Evolutionary conservation across 2,329 filamentous ascomycete species (phyloP).

Genomic region (Ceratocystis smalleyi): DNA sequence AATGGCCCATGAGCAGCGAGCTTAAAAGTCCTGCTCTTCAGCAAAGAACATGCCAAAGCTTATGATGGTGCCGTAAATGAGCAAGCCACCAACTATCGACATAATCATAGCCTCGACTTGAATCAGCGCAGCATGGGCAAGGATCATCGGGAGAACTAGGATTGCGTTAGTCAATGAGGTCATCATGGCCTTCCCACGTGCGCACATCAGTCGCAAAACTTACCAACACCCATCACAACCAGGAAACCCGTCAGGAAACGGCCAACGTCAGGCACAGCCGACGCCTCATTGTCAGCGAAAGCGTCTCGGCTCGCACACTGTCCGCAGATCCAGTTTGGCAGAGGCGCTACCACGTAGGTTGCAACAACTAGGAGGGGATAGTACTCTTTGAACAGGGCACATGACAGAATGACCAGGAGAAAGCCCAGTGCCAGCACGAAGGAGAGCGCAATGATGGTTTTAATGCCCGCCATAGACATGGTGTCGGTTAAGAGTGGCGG

Average conservation of each 20-base stretch:
- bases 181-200: not conserved
- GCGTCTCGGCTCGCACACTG: slow-evolving; percentile 86
- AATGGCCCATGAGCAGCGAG: not conserved
- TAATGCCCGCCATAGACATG: slow-evolving; percentile 69
- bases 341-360: slow-evolving; percentile 81
- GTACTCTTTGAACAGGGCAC: slow-evolving; percentile 88
- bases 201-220: slow-evolving; percentile 25
- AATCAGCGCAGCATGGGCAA: slow-evolving; percentile 79
- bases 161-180: not conserved
- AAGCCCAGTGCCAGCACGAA: slow-evolving; percentile 98
- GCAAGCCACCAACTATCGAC: slow-evolving; percentile 77
- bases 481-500: not conserved
- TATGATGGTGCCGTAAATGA: slow-evolving; percentile 97
- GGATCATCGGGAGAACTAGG: slow-evolving; percentile 67
- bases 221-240: slow-evolving; percentile 94
- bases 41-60: slow-evolving; percentile 97
- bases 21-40: slow-evolving; percentile 87
- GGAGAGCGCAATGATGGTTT: slow-evolving; percentile 96
- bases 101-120: slow-evolving; percentile 76
- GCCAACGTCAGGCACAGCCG: slow-evolving; percentile 78
- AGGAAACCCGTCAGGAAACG: slow-evolving; percentile 90
- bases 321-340: slow-evolving; percentile 92
- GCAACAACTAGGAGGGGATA: slow-evolving; percentile 88
- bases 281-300: slow-evolving; percentile 74
- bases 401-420: slow-evolving; percentile 95